Base-by-base conservation (phyloP, 2,329 filamentous ascomycete species). In the Lasiodiplodia hormozganensis region DNA sequence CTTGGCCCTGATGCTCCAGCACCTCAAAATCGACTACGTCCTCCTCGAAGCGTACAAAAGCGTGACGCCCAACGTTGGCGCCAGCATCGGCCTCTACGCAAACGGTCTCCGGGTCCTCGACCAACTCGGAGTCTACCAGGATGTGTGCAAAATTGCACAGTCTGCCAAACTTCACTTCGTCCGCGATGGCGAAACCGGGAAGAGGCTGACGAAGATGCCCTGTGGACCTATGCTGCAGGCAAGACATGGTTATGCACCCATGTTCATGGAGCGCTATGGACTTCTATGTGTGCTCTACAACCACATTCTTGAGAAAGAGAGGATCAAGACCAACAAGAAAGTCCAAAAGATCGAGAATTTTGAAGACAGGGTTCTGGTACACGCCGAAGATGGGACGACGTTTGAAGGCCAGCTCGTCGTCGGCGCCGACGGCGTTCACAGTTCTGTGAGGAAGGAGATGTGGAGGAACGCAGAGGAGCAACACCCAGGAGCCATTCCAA, bases 211-310 rank as follows among this genome's bases (percentile, higher is more conserved):
- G 1, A 21, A 47, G n/a, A 43, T 60, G 36, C 56, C 56, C 3
- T 60, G 56, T n/a, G 56, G 56, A 16, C 56, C 56, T 7, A 23
- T 18, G 1, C 6, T 65, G 51, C 34, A 65, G 51, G 12, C 62
- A 16, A 43, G 70, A 23, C 53, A 71, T 31, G 72, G 72, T 3
- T 69, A 69, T 25, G n/a, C 49, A 6, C 52, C 54, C 2, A 38
- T 53, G 34, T 69, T 68, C 28, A 51, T 68, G 36, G 64, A 69
- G 49, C 68, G 68, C 28, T 51, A 67, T 11, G 16, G 40, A 18
- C 31, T 69, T n/a, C 40, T 66, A 16, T 36, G 72, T 60, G 71
- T 71, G 10, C 57, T 78, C 6, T 74, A 74, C 52, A 65, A 74
- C 6, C 70, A 71, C 6, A 70, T 73, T 43, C 53, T 69, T 10